Percentiles rank a stretch among this genome's conserved stretches.
Evolutionary conservation across 2,329 filamentous ascomycete species (phyloP).

Genomic region (Ophiostoma montium): DNA sequence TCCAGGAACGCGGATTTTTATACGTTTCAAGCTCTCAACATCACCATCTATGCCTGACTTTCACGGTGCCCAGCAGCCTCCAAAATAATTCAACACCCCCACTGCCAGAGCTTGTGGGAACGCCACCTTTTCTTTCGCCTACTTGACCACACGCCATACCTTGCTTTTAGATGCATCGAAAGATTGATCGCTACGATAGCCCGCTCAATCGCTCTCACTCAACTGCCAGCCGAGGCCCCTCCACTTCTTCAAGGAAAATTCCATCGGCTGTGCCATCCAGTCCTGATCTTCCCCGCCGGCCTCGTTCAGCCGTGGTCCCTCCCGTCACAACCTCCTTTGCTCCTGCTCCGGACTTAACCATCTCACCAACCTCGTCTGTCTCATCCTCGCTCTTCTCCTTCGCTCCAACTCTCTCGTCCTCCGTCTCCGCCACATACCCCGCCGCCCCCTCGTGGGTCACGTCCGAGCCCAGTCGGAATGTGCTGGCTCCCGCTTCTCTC

Average conservation of each 20-base stretch:
- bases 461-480: conserved; percentile 5
- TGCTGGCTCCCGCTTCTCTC: not conserved
- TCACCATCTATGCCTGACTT: too few relatives aligned
- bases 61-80: too few relatives aligned
- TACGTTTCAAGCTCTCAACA: too few relatives aligned
- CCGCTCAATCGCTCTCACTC: not conserved
- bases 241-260: not conserved
- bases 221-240: not conserved
- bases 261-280: not conserved
- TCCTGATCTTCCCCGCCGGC: not conserved
- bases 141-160: not conserved
- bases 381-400: conserved; percentile 7
- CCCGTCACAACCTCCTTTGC: not conserved
- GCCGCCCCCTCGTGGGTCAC: conserved; percentile 3
- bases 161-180: conserved; percentile 8
- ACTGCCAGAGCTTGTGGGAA: too few relatives aligned
- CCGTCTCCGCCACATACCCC: not conserved
- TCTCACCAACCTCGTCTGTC: conserved; percentile 1
- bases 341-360: not conserved
- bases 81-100: too few relatives aligned
- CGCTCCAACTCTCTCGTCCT: conserved; percentile 1
- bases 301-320: conserved; percentile 1
- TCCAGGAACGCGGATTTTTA: too few relatives aligned
- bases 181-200: conserved; percentile 1
- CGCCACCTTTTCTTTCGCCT: not conserved